These are phyloP conservation scores for Melaleuca quinquenervia DNA, from an alignment of 345 rosid genomes.

Conservation along the genomic window DNA sequence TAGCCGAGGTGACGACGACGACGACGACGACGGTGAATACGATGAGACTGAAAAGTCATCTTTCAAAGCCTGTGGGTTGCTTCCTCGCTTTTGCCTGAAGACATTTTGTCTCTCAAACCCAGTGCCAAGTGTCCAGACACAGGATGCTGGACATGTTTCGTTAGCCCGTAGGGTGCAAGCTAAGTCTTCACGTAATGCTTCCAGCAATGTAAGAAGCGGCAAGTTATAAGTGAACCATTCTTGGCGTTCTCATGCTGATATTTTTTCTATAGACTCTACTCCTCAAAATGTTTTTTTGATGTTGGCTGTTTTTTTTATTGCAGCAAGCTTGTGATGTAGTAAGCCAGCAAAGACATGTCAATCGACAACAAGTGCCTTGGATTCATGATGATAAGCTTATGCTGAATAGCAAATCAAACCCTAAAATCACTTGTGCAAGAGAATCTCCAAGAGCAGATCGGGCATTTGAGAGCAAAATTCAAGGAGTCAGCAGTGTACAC, in stretches of 20 bases:
- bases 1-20: constrained; percentile 37
- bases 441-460: constrained; percentile 6
- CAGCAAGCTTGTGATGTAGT: constrained; percentile 21
- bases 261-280: neutral
- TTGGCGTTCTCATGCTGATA: neutral
- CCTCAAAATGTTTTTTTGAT: neutral
- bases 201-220: neutral
- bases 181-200: neutral
- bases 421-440: neutral
- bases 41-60: constrained; percentile 14
- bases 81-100: constrained; percentile 53
- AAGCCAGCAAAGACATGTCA: neutral
- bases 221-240: neutral
- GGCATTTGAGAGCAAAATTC: constrained; percentile 10
- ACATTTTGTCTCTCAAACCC: constrained; percentile 44
- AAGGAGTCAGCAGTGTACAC: constrained; percentile 2
- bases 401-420: constrained; percentile 6
- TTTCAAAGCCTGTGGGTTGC: constrained; percentile 46
- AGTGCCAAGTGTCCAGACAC: constrained; percentile 37
- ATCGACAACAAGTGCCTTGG: neutral
- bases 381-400: neutral
- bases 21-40: constrained; percentile 20
- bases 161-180: neutral
- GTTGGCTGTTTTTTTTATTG: neutral
- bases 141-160: constrained; percentile 5